Conservation (phyloP, 352 stramenopile species). For the Elongisporangium prolatum region DNA sequence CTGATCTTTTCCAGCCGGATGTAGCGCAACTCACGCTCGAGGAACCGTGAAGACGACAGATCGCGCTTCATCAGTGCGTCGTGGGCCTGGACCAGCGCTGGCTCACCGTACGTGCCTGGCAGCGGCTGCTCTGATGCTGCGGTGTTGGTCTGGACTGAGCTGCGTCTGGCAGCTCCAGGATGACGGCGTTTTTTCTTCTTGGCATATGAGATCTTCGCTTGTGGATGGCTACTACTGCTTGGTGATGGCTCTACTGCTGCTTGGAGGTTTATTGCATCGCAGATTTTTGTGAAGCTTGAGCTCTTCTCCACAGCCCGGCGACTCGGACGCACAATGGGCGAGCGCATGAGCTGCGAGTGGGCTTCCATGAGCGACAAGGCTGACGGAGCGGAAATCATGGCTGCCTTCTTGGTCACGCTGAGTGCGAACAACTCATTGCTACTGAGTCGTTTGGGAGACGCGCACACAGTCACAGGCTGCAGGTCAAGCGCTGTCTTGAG, state of each 20-base stretch:
- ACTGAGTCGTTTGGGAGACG: constrained; percentile 27
- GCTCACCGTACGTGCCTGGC: constrained; percentile 25
- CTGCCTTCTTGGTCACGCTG: constrained; percentile 25
- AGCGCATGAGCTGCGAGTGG: constrained; percentile 40
- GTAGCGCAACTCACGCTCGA: constrained; percentile 49
- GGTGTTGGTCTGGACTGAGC: constrained; percentile 7
- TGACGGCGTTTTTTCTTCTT: constrained; percentile 19
- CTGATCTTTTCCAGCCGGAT: constrained; percentile 38
- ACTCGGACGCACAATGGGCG: constrained; percentile 51
- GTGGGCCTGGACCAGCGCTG: constrained; percentile 31
- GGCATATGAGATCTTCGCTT: neutral
- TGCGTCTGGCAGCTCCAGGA: constrained; percentile 7
- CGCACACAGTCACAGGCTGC: constrained; percentile 31
- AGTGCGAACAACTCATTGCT: constrained; percentile 1
- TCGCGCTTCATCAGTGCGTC: constrained; percentile 43
- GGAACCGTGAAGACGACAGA: constrained; percentile 26
- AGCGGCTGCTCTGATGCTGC: constrained; percentile 1
- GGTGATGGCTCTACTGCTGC: constrained; percentile 7
- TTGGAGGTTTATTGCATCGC: constrained; percentile 3
- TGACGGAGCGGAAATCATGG: constrained; percentile 6
- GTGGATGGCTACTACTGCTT: constrained; percentile 1
- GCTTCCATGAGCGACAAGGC: constrained; percentile 41
- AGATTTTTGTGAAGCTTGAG: neutral
- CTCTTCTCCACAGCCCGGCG: constrained; percentile 9
- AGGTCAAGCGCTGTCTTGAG: constrained; percentile 13